A percentile compares a stretch with the other conserved stretches of the same genome.
These are phyloP conservation scores for Peniophora sp. DNA, from an alignment of 1,284 basidiomycete species.

Conservation along the genomic window DNA sequence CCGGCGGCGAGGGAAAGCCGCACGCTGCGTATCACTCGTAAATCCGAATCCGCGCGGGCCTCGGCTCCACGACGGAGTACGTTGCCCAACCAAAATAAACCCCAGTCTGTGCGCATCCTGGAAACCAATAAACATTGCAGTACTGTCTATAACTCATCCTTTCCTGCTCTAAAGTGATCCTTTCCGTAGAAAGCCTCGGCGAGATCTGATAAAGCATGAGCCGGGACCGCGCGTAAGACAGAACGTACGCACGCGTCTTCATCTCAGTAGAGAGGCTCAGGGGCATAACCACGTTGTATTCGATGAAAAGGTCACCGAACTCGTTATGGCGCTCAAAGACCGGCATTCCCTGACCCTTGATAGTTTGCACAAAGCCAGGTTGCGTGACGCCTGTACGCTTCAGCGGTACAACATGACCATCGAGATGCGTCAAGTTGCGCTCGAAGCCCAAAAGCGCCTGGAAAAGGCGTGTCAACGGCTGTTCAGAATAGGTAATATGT, in stretches of 20 bases:
- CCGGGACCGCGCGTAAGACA: background rate
- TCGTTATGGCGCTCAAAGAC: constrained; percentile 44
- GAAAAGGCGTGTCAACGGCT: constrained; percentile 1
- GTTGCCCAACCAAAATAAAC: too few relatives aligned
- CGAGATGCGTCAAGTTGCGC: constrained; percentile 83
- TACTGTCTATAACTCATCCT: constrained; percentile 44
- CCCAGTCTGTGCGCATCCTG: too few relatives aligned
- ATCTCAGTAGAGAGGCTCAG: constrained; percentile 55
- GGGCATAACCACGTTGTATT: constrained; percentile 87
- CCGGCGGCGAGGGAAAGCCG: too few relatives aligned
- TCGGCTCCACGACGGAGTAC: too few relatives aligned
- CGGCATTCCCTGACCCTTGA: constrained; percentile 89
- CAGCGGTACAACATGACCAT: constrained; percentile 76
- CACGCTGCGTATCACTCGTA: too few relatives aligned
- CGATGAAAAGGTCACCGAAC: constrained; percentile 82
- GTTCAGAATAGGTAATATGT: background rate
- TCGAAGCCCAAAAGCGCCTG: constrained; percentile 79
- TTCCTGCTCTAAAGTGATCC: constrained; percentile 22
- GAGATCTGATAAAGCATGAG: constrained; percentile 32
- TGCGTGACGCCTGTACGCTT: constrained; percentile 78
- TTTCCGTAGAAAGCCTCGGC: constrained; percentile 45
- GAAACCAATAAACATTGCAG: background rate
- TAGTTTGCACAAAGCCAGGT: constrained; percentile 81
- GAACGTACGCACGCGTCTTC: constrained; percentile 49
- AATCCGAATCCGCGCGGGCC: too few relatives aligned